Evolutionary conservation across 768 basidiomycete genomes (phyloP).

Genomic region (Tremella yokohamensis): DNA sequence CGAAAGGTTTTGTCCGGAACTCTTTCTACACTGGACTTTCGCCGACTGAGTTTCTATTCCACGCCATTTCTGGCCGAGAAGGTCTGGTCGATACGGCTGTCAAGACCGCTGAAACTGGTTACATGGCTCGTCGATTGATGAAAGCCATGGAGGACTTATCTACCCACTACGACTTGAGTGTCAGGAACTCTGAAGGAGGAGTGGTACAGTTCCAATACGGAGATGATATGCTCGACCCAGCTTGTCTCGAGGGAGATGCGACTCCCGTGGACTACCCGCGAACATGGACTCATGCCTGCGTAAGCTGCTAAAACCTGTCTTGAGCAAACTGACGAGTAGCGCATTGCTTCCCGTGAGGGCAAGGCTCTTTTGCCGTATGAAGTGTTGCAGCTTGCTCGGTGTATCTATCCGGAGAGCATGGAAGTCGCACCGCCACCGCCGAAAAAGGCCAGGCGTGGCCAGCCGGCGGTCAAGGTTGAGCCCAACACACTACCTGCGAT

Average conservation of each 20-base stretch:
- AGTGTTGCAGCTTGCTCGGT: slow-evolving; percentile 63
- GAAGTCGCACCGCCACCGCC: slow-evolving; percentile 9
- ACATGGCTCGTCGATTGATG: slow-evolving; percentile 99
- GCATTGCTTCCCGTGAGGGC: slow-evolving; percentile 61
- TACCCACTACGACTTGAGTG: slow-evolving; percentile 91
- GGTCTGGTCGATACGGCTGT: slow-evolving; percentile 99
- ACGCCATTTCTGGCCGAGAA: slow-evolving; percentile 97
- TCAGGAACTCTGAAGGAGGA: slow-evolving; percentile 88
- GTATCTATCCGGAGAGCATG: slow-evolving; percentile 36
- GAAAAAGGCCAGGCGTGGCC: slow-evolving; percentile 9
- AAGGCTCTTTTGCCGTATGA: slow-evolving; percentile 79
- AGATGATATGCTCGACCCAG: slow-evolving; percentile 95
- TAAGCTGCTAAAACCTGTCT: slow-evolving; percentile 47
- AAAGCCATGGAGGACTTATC: slow-evolving; percentile 97
- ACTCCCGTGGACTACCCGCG: slow-evolving; percentile 86
- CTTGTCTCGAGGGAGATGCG: slow-evolving; percentile 90
- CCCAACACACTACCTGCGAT: background rate
- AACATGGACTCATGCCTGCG: slow-evolving; percentile 79
- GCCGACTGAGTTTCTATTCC: slow-evolving; percentile 96
- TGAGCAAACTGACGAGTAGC: slow-evolving; percentile 53
- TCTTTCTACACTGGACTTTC: slow-evolving; percentile 89
- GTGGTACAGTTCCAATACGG: slow-evolving; percentile 97
- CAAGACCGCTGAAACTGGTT: slow-evolving; percentile 99
- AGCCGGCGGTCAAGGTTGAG: slow-evolving; percentile 57
- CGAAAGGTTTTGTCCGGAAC: slow-evolving; percentile 96